These are phyloP conservation scores for Tylopilus vinaceipallidus DNA, from an alignment of 768 basidiomycete genomes.

Conservation along the genomic window DNA sequence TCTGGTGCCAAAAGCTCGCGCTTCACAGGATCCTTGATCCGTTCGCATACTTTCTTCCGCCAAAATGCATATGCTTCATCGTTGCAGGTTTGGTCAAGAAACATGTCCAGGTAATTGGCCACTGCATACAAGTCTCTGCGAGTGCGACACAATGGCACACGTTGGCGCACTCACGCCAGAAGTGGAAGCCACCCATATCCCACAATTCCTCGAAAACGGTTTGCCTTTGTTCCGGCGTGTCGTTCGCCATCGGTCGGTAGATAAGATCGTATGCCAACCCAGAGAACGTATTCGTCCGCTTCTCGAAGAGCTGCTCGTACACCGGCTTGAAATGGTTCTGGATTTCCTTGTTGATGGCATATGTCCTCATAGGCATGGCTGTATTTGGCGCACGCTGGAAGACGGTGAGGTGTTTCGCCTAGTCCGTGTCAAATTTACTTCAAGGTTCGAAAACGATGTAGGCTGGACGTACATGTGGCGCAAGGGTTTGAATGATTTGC, in stretches of 20 bases:
- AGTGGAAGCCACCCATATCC: constrained; percentile 1
- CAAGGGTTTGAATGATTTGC: no score
- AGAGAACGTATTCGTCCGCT: not conserved
- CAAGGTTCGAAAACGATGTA: no score
- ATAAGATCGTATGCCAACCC: constrained; percentile 1
- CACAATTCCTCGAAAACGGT: constrained; percentile 10
- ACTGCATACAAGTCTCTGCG: not conserved
- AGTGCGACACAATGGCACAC: not conserved
- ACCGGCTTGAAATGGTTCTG: no score
- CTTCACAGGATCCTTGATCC: constrained; percentile 7
- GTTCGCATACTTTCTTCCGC: constrained; percentile 10
- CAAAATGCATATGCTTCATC: constrained; percentile 7
- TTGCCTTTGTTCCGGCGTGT: no score
- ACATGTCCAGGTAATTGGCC: constrained; percentile 1
- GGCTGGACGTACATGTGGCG: no score
- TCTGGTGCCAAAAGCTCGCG: constrained; percentile 9
- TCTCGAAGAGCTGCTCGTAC: constrained; percentile 6
- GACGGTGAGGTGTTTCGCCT: constrained; percentile 4
- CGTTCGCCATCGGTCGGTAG: constrained; percentile 11
- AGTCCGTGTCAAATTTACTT: not conserved
- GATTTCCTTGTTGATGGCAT: no score
- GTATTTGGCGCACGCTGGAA: no score
- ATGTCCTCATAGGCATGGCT: no score
- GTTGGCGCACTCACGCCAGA: constrained; percentile 1
- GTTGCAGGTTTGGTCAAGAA: constrained; percentile 3